Conservation (phyloP, 148 eudicot genomes). For the Selenicereus undatus region DNA sequence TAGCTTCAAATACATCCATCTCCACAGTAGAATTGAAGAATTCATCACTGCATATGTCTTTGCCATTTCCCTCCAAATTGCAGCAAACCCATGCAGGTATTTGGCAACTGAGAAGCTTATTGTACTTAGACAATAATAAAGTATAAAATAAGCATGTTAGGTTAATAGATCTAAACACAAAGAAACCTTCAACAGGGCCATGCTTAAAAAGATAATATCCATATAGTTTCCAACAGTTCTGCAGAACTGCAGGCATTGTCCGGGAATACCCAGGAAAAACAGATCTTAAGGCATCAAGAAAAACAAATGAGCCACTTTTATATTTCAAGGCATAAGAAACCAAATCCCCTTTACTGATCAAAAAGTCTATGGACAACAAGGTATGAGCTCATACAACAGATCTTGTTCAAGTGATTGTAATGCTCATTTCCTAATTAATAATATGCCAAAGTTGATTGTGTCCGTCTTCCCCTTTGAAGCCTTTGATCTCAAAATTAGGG, state of each 20-base stretch:
- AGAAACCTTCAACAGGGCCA: slow-evolving; percentile 10
- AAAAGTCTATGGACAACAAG: background rate
- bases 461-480: background rate
- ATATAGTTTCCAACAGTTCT: background rate
- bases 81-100: slow-evolving; percentile 85
- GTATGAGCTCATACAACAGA: background rate
- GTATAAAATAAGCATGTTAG: slow-evolving; percentile 32
- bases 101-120: slow-evolving; percentile 64
- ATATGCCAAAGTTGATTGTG: background rate
- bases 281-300: background rate
- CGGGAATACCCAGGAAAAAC: background rate
- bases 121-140: slow-evolving; percentile 50
- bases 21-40: slow-evolving; percentile 54
- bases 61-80: slow-evolving; percentile 74
- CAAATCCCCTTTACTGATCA: background rate
- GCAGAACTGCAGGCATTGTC: background rate
- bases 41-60: slow-evolving; percentile 47
- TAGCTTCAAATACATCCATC: slow-evolving; percentile 83
- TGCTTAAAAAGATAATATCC: background rate
- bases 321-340: background rate
- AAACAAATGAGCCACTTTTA: background rate
- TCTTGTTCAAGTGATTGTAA: background rate
- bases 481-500: background rate
- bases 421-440: background rate
- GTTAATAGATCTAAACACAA: slow-evolving; percentile 18